phyloP scores from a whole-genome alignment of 129 eudicot species.

The Chrysanthemum makinoi region DNA sequence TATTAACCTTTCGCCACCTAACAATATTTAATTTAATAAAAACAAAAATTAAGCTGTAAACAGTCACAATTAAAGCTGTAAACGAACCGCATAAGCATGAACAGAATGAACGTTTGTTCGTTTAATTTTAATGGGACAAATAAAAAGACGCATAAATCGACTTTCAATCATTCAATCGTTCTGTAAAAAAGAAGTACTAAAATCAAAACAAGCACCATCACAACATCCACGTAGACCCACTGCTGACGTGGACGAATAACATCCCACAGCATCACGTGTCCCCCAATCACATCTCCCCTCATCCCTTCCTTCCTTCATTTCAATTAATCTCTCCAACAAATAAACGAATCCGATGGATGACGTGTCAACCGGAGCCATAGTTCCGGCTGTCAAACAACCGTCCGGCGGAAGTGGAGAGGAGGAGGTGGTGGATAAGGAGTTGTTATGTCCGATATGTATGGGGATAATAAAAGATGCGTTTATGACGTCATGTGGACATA shows the following conservation, averaged over 20 bases:
- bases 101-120: no score
- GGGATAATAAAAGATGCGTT: conserved; percentile 86
- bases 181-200: no score
- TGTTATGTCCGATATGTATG: conserved; percentile 90
- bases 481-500: conserved; percentile 89
- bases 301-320: neutral
- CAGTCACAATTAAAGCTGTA: no score
- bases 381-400: conserved; percentile 54
- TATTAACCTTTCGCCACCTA: no score
- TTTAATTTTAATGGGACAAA: no score
- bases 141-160: no score
- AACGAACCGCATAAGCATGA: no score
- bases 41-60: no score
- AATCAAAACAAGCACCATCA: no score
- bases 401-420: conserved; percentile 18
- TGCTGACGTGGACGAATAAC: neutral
- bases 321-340: neutral
- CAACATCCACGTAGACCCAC: no score
- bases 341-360: conserved; percentile 29
- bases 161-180: no score
- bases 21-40: no score
- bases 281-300: neutral
- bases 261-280: neutral
- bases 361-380: conserved; percentile 52
- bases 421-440: conserved; percentile 38